Evolutionary conservation across 192 early-diverging fungal species (phyloP), one percentile per base, ranked within the genome.

Genomic region (Coemansia sp.): DNA sequence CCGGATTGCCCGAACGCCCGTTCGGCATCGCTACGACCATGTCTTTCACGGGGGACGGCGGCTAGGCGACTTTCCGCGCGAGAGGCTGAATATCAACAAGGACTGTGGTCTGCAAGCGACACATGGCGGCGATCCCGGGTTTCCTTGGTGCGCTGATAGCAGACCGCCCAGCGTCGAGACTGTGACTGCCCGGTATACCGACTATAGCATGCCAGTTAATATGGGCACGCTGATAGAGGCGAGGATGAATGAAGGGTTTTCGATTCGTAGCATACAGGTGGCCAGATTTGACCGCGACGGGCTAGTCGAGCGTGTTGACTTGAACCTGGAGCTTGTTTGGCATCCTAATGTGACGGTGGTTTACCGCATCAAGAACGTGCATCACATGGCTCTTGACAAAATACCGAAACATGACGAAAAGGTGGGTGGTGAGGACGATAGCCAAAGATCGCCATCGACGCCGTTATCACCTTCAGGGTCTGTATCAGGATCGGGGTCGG

Each of bases 341-440:
- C 84, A 89, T 36, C 89, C 90, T 9, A 89, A 90, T 66, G 84
- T 93, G 42, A 90, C 85, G 1, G 79, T 93, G 14, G 85, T 91
- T 48, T 93, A 93, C 73, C 81, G 84, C 59, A 87, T 91, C 41
- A 86, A 81, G 35, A 82, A 77, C 63, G 65, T 66, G 33, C 61
- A 77, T 38, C 66, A 74, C 25, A 17, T 48, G 13, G 50, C 55
- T 35, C 66, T 48, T 17, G 32, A 53, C 59, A 67, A 61, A 13
- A 2, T 25, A 8, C 61, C 19, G 42, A 57, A 56, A 23, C 55
- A 58, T 1, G 56, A 48, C 10, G 46, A n/a, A 20, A 55, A 59
- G 5, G 43, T 38, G 33, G 52, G 36, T 15, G 19, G 32, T 25
- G 52, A 48, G 5, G 45, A 22, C 34, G 45, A 13, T n/a, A 48